A percentile compares a stretch with the other conserved stretches of the same genome.
These are phyloP conservation scores for Neurospora tetraspora DNA, from an alignment of 495 filamentous ascomycete genomes.

Conservation along the genomic window DNA sequence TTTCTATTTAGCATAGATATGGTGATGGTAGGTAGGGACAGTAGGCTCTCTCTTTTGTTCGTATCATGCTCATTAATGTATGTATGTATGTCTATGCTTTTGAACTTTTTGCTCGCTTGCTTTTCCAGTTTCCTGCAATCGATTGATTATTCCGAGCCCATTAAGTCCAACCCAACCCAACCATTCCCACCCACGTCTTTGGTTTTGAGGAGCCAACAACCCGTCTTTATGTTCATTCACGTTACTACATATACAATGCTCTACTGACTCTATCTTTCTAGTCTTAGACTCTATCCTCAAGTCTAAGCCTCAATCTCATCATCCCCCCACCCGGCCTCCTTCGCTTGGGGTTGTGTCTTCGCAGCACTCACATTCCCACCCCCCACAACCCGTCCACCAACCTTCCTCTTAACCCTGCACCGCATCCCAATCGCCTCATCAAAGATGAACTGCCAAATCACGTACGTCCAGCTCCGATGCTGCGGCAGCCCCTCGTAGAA, in stretches of 20 bases:
- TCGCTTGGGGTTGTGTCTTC: constrained; percentile 1
- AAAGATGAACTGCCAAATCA: constrained; percentile 90
- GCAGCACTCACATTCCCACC: constrained; percentile 10
- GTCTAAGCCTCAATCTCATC: constrained; percentile 44
- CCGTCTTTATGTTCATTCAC: not conserved
- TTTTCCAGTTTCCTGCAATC: not conserved
- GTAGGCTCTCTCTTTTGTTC: not conserved
- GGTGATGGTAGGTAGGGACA: not conserved
- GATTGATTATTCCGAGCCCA: not conserved
- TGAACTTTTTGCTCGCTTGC: not conserved
- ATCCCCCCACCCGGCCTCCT: constrained; percentile 33
- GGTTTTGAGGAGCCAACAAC: too few species aligned
- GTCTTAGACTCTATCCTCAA: not conserved
- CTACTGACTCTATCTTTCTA: too few species aligned
- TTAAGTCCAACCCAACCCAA: not conserved
- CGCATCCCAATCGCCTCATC: constrained; percentile 80
- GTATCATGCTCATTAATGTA: not conserved
- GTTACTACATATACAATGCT: not conserved
- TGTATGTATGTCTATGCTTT: not conserved
- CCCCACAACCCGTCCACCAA: constrained; percentile 60
- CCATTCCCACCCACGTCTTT: too few species aligned
- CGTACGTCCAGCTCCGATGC: constrained; percentile 83
- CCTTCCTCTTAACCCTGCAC: constrained; percentile 85
- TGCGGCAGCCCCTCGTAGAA: constrained; percentile 85
- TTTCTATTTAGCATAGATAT: too few species aligned